Conservation (phyloP, 1,284 basidiomycete genomes). For the Vanrija pseudolonga region DNA sequence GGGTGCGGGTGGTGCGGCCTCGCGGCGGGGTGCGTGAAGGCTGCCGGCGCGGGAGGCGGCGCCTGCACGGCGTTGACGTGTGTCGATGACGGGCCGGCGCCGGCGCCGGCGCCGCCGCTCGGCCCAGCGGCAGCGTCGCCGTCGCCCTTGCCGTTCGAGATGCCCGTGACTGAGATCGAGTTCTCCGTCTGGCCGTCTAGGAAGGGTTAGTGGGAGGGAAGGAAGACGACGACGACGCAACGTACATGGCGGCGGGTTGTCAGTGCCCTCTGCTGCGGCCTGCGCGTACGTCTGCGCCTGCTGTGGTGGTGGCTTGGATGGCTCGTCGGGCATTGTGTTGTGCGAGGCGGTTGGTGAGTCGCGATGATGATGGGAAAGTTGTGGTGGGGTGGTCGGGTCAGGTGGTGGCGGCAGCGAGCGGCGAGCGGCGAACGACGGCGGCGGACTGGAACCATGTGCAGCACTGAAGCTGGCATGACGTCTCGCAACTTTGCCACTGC, state of each 20-base stretch:
- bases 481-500: too few relatives aligned
- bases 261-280: slow-evolving; percentile 1
- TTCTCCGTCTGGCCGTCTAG: too few relatives aligned
- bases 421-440: too few relatives aligned
- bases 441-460: too few relatives aligned
- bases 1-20: neutral
- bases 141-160: too few relatives aligned
- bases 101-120: too few relatives aligned
- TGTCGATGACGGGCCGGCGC: neutral
- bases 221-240: neutral
- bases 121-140: neutral
- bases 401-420: too few relatives aligned
- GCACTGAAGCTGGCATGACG: too few relatives aligned
- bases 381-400: too few relatives aligned
- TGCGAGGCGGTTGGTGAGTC: neutral
- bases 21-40: neutral
- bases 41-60: neutral
- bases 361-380: neutral
- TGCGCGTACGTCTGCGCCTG: slow-evolving; percentile 9
- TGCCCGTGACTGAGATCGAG: too few relatives aligned
- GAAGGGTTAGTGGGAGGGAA: neutral
- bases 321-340: neutral
- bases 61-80: too few relatives aligned
- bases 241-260: slow-evolving; percentile 8
- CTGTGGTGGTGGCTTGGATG: neutral